Base-by-base conservation (phyloP, 129 eudicot genomes). In the Logfia minima region DNA sequence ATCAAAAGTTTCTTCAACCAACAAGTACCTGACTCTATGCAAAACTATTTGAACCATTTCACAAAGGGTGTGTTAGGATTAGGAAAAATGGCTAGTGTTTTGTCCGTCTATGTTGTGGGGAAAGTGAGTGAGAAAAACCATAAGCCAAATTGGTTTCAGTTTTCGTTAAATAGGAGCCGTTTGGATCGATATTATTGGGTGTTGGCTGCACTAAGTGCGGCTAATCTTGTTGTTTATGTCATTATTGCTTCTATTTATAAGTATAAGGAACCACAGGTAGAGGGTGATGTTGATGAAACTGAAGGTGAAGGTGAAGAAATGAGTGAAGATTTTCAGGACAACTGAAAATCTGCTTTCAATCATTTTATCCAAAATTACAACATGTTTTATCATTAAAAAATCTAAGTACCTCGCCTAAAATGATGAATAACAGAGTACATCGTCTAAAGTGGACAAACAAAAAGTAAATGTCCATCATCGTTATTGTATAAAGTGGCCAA, bases 121-220 rank as follows among this genome's bases (percentile, higher is more conserved):
- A 87, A 84, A 64, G 76, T 92, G 2, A 92, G 92, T 37, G 88
- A 87, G 75, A 85, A 59, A 24, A 78, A 78, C 23, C 82, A 84
- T 17, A 75, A 65, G 22, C 41, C 58, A 8, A 85, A 79, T 61
- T 92, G 97, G 97, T 92, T 92, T 62, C 90, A 82, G 41, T 13
- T 39, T 26, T 83, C 88, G 1, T 71, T 86, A 72, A 91, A 83
- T 61, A 68, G 66, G 79, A 88, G 95, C 31, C 91, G 79, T 22
- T 75, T 86, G 87, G 92, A 91, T 68, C 76, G 80, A 6, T 91
- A 88, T 79, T 91, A 89, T 58, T 88, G 90, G 97, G 76, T 76
- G 17, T 56, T 91, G 64, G 83, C 95, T 3, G 90, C 22, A n/a
- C 11, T 91, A 23, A 73, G 95, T 75, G 84, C 83, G 3, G 89